Base-by-base conservation (phyloP, 192 early-diverging fungal species). In the Backusella luteola region DNA sequence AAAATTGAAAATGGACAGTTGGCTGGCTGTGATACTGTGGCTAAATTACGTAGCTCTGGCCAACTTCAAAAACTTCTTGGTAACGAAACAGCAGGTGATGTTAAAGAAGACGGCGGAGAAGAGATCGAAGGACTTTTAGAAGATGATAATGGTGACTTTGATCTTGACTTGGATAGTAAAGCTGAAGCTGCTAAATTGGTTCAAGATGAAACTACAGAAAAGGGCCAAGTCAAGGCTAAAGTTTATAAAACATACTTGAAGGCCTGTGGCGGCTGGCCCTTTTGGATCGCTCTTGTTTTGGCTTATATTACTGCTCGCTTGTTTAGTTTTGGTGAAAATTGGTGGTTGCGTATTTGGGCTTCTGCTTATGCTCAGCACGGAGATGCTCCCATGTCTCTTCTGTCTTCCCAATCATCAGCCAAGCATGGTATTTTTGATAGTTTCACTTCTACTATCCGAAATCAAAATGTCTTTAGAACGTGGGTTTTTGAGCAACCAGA, bases 241-340 rank as follows among this genome's bases (percentile, higher is more conserved):
- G 90, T 97, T 21, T 97, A 94, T 87, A 49, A 87, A 11, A 85
- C 87, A 12, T 98, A 97, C 83, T 84, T 90, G 49, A 77, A 79
- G 19, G 89, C 89, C 39, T 88, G 86, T 52, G 92, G 92, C 12
- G 76, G 85, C 1, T 77, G 80, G 49, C 19, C 79, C 69, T 90
- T 86, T 76, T 92, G 92, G 91, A 63, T 84, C 59, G 41, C 86
- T 6, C 26, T 89, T 14, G 66, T 84, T 49, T 78, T 76, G 12
- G 76, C 77, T 0, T 84, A 85, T 44, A 68, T 77, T 7, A 21
- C 84, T 42, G 79, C 74, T 4, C 89, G 90, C 35, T 35, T 73
- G 0, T 39, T 85, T 8, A 75, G 78, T 8, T 87, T 91, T 8
- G 84, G 81, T 1, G 85, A 87, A 17, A 81, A 80, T 0, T 79